Conservation (phyloP, 2,329 filamentous ascomycete genomes). For the Mollisiaceae sp. region DNA sequence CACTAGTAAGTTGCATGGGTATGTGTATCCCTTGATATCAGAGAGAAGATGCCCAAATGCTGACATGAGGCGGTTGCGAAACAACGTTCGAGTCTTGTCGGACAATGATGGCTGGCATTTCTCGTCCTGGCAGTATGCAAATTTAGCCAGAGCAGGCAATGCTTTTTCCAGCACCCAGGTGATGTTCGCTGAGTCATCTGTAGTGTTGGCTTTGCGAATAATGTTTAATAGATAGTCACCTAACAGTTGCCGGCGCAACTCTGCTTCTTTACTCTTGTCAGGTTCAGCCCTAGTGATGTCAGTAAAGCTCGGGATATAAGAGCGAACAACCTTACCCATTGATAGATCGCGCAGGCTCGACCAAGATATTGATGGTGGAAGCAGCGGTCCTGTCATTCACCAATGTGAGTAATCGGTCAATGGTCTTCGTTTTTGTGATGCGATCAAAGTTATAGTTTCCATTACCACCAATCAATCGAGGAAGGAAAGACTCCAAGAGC, state of each 20-base stretch:
- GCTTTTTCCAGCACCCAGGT: slow-evolving; percentile 36
- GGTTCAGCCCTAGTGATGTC: slow-evolving; percentile 28
- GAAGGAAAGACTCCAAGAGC: slow-evolving; percentile 64
- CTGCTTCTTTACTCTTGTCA: slow-evolving; percentile 35
- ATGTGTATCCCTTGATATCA: slow-evolving; percentile 56
- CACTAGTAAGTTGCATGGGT: slow-evolving; percentile 41
- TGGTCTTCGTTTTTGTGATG: slow-evolving; percentile 77
- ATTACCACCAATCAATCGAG: slow-evolving; percentile 70
- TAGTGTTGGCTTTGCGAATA: slow-evolving; percentile 37
- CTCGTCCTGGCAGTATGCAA: slow-evolving; percentile 57
- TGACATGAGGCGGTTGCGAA: slow-evolving; percentile 61
- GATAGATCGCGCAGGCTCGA: slow-evolving; percentile 48
- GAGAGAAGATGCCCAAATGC: slow-evolving; percentile 63
- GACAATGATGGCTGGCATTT: slow-evolving; percentile 52
- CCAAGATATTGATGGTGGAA: slow-evolving; percentile 54
- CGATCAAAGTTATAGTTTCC: slow-evolving; percentile 84
- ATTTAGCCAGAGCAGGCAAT: slow-evolving; percentile 49
- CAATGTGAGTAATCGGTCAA: slow-evolving; percentile 61
- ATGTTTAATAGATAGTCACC: slow-evolving; percentile 42
- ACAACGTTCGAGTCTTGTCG: slow-evolving; percentile 58
- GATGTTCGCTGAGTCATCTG: slow-evolving; percentile 27
- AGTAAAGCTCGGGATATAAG: neutral
- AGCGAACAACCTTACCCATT: slow-evolving; percentile 40
- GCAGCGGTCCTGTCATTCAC: slow-evolving; percentile 38
- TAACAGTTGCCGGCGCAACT: slow-evolving; percentile 40